Percentiles rank a stretch among this genome's conserved stretches.
Evolutionary conservation across 129 eudicot species (phyloP).

Genomic region (Deinandra increscens): DNA sequence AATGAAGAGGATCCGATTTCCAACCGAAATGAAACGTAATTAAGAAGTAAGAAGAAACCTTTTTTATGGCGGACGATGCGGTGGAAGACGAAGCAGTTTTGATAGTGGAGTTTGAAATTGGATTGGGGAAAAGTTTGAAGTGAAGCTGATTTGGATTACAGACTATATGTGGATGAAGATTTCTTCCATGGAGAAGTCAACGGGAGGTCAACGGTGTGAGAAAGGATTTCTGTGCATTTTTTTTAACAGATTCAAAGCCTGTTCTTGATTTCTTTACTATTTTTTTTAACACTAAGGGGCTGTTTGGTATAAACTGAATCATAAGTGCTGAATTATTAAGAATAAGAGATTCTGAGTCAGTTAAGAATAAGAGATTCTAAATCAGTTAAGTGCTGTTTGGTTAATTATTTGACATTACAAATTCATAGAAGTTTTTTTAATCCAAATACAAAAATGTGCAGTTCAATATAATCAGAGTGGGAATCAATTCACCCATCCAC

Average conservation of each 20-base stretch:
- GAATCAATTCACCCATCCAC: too few relatives aligned
- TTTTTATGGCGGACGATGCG: slow-evolving; percentile 10
- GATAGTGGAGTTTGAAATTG: slow-evolving; percentile 4
- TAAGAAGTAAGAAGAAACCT: slow-evolving; percentile 24
- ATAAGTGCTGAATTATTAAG: too few relatives aligned
- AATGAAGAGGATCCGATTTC: background rate
- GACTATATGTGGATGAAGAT: slow-evolving; percentile 27
- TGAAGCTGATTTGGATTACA: slow-evolving; percentile 13
- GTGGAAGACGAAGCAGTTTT: background rate
- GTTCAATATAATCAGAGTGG: too few relatives aligned
- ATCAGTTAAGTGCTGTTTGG: too few relatives aligned
- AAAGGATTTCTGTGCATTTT: background rate
- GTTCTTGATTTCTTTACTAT: too few relatives aligned
- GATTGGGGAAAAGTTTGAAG: slow-evolving; percentile 9
- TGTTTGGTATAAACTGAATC: too few relatives aligned
- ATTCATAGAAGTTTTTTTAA: too few relatives aligned
- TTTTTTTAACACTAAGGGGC: too few relatives aligned
- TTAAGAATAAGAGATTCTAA: too few relatives aligned
- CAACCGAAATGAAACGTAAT: background rate
- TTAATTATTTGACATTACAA: too few relatives aligned
- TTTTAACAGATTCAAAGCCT: slow-evolving; percentile 1
- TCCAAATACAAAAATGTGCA: too few relatives aligned
- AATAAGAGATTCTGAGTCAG: too few relatives aligned
- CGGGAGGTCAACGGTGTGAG: slow-evolving; percentile 14
- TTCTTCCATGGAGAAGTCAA: slow-evolving; percentile 21